Evolutionary conservation across 129 eudicot species (phyloP).

Genomic region (Arctium lappa): DNA sequence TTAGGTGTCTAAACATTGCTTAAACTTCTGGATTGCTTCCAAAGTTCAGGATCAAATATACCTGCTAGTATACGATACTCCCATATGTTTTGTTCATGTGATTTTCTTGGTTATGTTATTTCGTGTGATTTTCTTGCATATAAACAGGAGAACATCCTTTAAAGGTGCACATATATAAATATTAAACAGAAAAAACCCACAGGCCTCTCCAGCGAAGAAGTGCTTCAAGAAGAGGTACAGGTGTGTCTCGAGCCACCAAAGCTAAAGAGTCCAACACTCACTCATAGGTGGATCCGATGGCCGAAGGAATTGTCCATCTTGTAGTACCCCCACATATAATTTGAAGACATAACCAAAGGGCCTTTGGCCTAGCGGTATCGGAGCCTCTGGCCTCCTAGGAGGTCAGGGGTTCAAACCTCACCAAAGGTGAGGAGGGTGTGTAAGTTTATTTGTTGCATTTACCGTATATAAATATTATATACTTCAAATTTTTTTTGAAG

Average conservation of each 20-base stretch:
- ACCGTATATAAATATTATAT: no score
- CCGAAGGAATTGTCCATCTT: conserved; percentile 87
- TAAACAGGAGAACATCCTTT: no score
- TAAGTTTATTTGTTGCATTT: no score
- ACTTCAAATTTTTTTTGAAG: no score
- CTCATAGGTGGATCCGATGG: conserved; percentile 88
- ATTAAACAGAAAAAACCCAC: conserved; percentile 26
- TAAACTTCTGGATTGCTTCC: not conserved
- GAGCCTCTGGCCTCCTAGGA: no score
- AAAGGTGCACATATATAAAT: no score
- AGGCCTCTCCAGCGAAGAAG: conserved; percentile 90
- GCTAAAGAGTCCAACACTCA: conserved; percentile 90
- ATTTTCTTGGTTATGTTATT: not conserved
- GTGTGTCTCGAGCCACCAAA: conserved; percentile 88
- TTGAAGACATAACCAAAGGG: not conserved
- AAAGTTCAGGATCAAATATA: not conserved
- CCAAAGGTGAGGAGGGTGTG: no score
- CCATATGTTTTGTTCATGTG: not conserved
- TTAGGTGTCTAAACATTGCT: not conserved
- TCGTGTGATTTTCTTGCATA: not conserved
- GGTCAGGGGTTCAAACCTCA: no score
- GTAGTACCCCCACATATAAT: conserved; percentile 14
- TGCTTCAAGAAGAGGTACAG: conserved; percentile 83
- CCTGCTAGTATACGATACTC: not conserved
- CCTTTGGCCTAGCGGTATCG: no score